Evolutionary conservation across 2,329 filamentous ascomycete species (phyloP).

Genomic region (Celoporthe dispersa): DNA sequence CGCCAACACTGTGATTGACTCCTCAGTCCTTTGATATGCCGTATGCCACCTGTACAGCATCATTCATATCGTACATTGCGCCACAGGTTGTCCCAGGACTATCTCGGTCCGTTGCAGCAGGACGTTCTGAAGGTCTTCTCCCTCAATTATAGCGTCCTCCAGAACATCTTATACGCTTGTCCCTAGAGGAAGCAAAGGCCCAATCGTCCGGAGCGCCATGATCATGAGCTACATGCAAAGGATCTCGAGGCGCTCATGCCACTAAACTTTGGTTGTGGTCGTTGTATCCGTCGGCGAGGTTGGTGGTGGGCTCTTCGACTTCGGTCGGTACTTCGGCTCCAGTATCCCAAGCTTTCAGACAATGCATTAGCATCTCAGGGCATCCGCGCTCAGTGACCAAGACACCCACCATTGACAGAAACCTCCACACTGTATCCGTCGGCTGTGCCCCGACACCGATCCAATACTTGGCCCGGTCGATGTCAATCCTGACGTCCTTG

Average conservation of each 20-base stretch:
- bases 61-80: not conserved
- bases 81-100: not conserved
- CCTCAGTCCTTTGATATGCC: not conserved
- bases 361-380: not conserved
- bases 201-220: not conserved
- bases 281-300: constrained; percentile 12
- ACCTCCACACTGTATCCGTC: constrained; percentile 83
- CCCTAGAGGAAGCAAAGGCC: not conserved
- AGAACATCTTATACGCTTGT: not conserved
- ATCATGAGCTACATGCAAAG: not conserved
- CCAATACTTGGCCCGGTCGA: constrained; percentile 87
- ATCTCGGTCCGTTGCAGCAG: not conserved
- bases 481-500: constrained; percentile 92
- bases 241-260: not conserved
- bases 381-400: not conserved
- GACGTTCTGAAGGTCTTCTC: not conserved
- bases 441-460: constrained; percentile 95
- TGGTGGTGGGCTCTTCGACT: constrained; percentile 30
- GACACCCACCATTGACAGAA: constrained; percentile 74
- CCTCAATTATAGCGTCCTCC: not conserved
- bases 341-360: constrained; percentile 43
- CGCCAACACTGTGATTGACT: not conserved
- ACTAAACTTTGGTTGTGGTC: constrained; percentile 25
- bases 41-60: not conserved
- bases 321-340: constrained; percentile 43